Base-by-base conservation (phyloP, 2,329 filamentous ascomycete genomes). In the Penicillium nordicum region DNA sequence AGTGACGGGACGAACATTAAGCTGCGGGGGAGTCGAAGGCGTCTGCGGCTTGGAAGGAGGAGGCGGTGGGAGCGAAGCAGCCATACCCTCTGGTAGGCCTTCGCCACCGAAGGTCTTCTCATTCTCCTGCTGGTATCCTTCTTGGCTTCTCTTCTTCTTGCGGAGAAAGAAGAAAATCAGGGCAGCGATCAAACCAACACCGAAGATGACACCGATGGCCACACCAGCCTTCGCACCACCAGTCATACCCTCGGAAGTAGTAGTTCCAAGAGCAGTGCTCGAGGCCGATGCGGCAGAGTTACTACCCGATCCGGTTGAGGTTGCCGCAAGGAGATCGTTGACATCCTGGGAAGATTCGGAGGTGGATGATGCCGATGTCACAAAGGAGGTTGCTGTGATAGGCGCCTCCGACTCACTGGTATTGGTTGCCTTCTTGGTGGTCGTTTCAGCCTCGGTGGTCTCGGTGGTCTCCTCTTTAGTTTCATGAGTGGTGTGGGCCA, bases 1-100 rank as follows among this genome's bases (percentile, higher is more conserved):
- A 40, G 90, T 93, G 47, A 94, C 84, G 3, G 92, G 92, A 48
- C 91, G 88, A 52, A 96, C 81, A 69, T 90, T 95, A 59, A 97
- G 82, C 60, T 88, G 88, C n/a, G 92, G 91, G 43, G 92, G 87
- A 34, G 78, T 82, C 30, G 80, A 58, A 58, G 71, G 65, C 59
- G 71, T 67, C 29, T 78, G 72, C 40, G 72, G 67, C 53, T 63
- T 71, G 42, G 65, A 55, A 43, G 67, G 71, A 45, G 70, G 68
- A 45, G 74, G 63, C 36, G 73, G 68, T 41, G 72, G 71, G 41
- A 65, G 62, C 30, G 66, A 66, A 65, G 67, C 41, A 72, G 72
- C 47, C 69, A 62, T 46, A 59, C 53, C 53, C 43, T 55, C 62
- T 27, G 69, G 58, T 38, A 69, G 63, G 36, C 65, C 67, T 46